Evolutionary conservation across 331 rosid species (phyloP).

Genomic region (Erythrophleum ivorense): DNA sequence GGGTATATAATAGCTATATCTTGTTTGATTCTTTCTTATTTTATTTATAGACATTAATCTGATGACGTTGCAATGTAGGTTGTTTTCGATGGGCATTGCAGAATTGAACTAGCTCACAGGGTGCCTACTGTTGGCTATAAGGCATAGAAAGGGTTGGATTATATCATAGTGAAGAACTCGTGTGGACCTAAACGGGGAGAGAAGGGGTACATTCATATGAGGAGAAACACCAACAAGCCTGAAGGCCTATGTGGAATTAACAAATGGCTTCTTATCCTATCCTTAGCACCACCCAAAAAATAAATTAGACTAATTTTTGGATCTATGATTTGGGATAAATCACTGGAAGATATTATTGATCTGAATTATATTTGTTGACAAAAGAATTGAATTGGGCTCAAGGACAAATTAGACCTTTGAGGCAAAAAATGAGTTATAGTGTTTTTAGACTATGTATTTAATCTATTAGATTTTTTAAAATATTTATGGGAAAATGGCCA

Average conservation of each 20-base stretch:
- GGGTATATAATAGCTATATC: conserved; percentile 44
- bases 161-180: conserved; percentile 58
- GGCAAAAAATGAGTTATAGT: too few species aligned
- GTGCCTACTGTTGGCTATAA: conserved; percentile 78
- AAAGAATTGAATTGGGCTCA: too few species aligned
- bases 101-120: conserved; percentile 65
- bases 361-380: too few species aligned
- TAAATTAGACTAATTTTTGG: too few species aligned
- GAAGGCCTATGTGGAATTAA: conserved; percentile 68
- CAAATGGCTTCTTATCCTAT: conserved; percentile 82
- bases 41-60: not conserved
- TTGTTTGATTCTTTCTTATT: not conserved
- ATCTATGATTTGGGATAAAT: too few species aligned
- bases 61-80: conserved; percentile 42
- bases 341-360: too few species aligned
- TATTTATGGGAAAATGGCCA: too few species aligned
- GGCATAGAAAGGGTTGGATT: too few species aligned
- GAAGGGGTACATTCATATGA: conserved; percentile 69
- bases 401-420: too few species aligned
- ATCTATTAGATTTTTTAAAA: too few species aligned
- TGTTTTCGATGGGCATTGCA: conserved; percentile 69
- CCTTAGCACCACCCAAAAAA: too few species aligned
- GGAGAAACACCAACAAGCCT: conserved; percentile 58
- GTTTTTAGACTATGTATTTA: too few species aligned
- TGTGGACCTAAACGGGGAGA: conserved; percentile 86